Evolutionary conservation across 352 stramenopile species (phyloP).

Genomic region (Pythium monospermum): DNA sequence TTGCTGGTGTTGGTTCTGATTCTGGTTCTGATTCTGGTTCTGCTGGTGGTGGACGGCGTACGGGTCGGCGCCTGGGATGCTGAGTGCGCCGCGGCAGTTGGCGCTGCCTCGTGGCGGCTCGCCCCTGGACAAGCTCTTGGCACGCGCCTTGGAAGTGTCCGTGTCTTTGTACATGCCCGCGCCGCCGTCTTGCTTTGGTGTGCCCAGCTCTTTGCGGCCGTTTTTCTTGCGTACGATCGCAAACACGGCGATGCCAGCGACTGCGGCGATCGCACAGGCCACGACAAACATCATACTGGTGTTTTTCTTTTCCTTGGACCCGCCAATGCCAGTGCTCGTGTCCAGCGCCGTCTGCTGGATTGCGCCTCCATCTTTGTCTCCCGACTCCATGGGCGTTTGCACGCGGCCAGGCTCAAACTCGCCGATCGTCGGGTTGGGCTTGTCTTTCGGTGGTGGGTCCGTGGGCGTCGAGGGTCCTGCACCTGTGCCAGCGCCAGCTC

Average conservation of each 20-base stretch:
- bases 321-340: slow-evolving; percentile 13
- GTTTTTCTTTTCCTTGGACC: slow-evolving; percentile 18
- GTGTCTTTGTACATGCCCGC: not conserved
- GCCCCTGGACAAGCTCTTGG: too few relatives aligned
- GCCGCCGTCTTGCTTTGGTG: too few relatives aligned
- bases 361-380: slow-evolving; percentile 1
- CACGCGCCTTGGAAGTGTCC: slow-evolving; percentile 2
- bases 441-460: slow-evolving; percentile 5
- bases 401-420: not conserved
- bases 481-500: too few relatives aligned
- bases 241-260: slow-evolving; percentile 36
- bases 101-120: too few relatives aligned
- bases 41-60: too few relatives aligned
- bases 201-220: slow-evolving; percentile 25
- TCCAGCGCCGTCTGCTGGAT: not conserved
- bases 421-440: not conserved
- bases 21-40: too few relatives aligned
- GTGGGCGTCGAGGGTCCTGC: too few relatives aligned
- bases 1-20: too few relatives aligned
- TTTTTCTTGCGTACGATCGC: slow-evolving; percentile 27
- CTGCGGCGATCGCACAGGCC: slow-evolving; percentile 23
- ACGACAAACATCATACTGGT: slow-evolving; percentile 17
- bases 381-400: too few relatives aligned
- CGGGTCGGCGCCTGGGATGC: too few relatives aligned
- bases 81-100: too few relatives aligned